These are phyloP conservation scores for Neoarthrinium moseri DNA, from an alignment of 2,329 filamentous ascomycete species.

Conservation along the genomic window DNA sequence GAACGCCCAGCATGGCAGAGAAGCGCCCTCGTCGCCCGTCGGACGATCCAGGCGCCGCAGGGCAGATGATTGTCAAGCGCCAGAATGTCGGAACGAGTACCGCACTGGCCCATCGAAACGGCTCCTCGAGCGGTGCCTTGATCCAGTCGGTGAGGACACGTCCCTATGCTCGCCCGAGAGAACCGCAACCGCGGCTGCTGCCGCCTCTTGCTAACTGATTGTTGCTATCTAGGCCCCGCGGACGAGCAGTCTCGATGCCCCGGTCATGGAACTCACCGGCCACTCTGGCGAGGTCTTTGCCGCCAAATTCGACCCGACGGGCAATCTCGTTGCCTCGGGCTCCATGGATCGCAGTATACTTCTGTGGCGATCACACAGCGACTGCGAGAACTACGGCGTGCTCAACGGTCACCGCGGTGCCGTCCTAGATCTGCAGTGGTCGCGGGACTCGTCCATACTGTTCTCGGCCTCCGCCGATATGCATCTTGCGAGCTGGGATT, in stretches of 20 bases:
- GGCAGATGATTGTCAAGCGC: slow-evolving; percentile 84
- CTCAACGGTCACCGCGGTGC: slow-evolving; percentile 89
- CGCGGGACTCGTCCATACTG: slow-evolving; percentile 84
- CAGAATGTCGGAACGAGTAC: slow-evolving; percentile 65
- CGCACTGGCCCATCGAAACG: slow-evolving; percentile 51
- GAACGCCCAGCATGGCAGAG: slow-evolving; percentile 67
- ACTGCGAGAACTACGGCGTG: slow-evolving; percentile 91
- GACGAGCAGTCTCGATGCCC: slow-evolving; percentile 81
- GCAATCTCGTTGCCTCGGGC: slow-evolving; percentile 86
- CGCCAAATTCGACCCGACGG: slow-evolving; percentile 84
- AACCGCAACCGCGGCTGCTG: no score
- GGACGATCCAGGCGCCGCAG: slow-evolving; percentile 69
- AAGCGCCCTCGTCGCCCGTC: slow-evolving; percentile 91
- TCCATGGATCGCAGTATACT: slow-evolving; percentile 95
- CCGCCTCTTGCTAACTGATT: slow-evolving; percentile 14
- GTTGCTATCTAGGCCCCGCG: slow-evolving; percentile 60
- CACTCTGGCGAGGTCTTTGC: slow-evolving; percentile 85
- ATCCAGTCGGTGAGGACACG: slow-evolving; percentile 53
- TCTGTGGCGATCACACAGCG: slow-evolving; percentile 88
- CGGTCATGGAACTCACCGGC: slow-evolving; percentile 90
- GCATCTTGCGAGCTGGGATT: slow-evolving; percentile 91
- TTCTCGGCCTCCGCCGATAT: slow-evolving; percentile 94
- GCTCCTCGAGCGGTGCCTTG: slow-evolving; percentile 43
- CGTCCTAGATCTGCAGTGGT: slow-evolving; percentile 92
- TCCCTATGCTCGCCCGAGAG: no score